Conservation (phyloP, 805 yeast genomes). For the Yamadazyma tumulicola region DNA sequence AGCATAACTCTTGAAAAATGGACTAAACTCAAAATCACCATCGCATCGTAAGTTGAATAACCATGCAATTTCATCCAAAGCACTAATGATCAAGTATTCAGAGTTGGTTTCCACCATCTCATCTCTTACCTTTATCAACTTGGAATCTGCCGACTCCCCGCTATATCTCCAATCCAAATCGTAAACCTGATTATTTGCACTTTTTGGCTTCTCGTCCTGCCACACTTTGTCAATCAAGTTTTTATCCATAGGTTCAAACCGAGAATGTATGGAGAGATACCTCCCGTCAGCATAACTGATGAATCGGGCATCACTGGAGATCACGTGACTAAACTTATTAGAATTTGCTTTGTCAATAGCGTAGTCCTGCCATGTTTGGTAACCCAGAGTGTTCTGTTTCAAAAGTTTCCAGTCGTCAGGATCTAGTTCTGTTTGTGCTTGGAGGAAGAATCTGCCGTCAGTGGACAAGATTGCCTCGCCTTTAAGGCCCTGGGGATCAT, state of each 20-base stretch:
- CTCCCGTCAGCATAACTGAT: constrained; percentile 50
- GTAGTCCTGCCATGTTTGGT: constrained; percentile 80
- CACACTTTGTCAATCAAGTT: constrained; percentile 39
- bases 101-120: constrained; percentile 24
- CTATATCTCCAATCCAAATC: constrained; percentile 26
- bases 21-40: constrained; percentile 75
- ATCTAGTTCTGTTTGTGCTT: constrained; percentile 82
- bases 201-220: constrained; percentile 31
- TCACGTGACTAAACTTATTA: constrained; percentile 44
- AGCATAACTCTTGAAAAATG: constrained; percentile 76
- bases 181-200: constrained; percentile 31
- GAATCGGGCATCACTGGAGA: constrained; percentile 83
- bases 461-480: constrained; percentile 83
- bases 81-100: constrained; percentile 41
- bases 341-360: constrained; percentile 51
- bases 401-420: constrained; percentile 67
- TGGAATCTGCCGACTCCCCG: constrained; percentile 31
- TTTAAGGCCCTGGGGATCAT: constrained; percentile 38
- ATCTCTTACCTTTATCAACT: constrained; percentile 25
- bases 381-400: constrained; percentile 70
- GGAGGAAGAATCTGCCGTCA: constrained; percentile 92
- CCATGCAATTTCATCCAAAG: constrained; percentile 92
- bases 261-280: constrained; percentile 24
- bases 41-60: constrained; percentile 62
- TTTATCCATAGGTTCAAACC: constrained; percentile 29